Evolutionary conservation across 192 early-diverging fungal genomes (phyloP), one percentile per base, ranked within the genome.

Genomic region (Mortierella hygrophila): DNA sequence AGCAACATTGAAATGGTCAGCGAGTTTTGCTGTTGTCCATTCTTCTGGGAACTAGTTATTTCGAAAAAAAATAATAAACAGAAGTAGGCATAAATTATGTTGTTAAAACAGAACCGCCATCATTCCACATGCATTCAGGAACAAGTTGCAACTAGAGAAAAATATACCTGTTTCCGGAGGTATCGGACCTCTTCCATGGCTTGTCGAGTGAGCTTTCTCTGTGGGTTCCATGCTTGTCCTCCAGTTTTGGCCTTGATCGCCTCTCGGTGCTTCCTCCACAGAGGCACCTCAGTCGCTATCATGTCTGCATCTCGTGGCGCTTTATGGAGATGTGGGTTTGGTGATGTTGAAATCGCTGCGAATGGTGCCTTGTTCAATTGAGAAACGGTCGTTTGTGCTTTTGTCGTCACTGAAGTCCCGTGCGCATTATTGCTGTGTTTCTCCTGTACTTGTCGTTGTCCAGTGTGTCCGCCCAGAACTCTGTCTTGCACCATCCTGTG

Each of bases 181-280:
- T 75, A 85, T 63, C 83, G 74, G 32, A 85, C 70, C 32, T 85
- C 83, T 18, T 85, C 83, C 83, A 85, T 85, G 41, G 78, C 49
- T 18, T 80, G 68, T 41, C 78, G 44, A 6, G 78, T 63, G 13
- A 85, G 37, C 23, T 78, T 85, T 11, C 42, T 69, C 35, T 80
- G 73, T 20, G 83, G 83, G 38, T 77, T 77, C 83, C 83, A 85
- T 68, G 74, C 55, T 29, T 85, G 49, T 8, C 83, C 83, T 10
- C 21, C 35, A 21, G 77, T 35, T 35, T 85, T 85, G 16, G 76
- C 71, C 75, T 80, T 80, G 52, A 85, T 80, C 0, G 83, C 63
- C 7, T 80, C 21, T 13, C 73, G 76, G 35, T 85, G 83, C 54
- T 85, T 80, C 44, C 49, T 47, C 83, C 83, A 85, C 7, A 49